These are phyloP conservation scores for Lolium perenne DNA, from an alignment of 176 grass and related monocot species.

Conservation along the genomic window DNA sequence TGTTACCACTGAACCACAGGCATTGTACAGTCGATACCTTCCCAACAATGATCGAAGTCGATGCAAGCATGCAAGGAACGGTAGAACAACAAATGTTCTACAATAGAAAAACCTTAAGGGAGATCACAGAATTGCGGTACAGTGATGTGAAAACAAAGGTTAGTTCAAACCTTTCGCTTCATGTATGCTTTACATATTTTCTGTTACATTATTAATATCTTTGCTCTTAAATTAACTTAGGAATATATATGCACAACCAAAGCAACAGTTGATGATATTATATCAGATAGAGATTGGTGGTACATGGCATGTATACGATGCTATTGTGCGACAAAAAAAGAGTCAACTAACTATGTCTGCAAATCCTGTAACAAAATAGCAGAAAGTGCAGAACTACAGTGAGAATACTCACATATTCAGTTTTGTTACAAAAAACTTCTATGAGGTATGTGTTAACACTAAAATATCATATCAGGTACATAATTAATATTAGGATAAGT, in stretches of 20 bases:
- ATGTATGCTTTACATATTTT: not conserved
- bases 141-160: not conserved
- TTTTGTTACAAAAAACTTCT: not conserved
- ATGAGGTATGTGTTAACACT: not conserved
- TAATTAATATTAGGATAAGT: not conserved
- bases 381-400: not conserved
- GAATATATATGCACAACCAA: not conserved
- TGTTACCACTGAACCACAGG: not conserved
- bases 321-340: not conserved
- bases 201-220: not conserved
- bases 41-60: not conserved
- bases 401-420: not conserved
- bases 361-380: not conserved
- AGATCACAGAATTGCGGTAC: not conserved
- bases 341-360: not conserved
- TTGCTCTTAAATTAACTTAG: not conserved
- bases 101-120: not conserved
- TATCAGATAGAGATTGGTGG: not conserved
- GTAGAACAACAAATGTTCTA: not conserved
- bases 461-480: not conserved
- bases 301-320: not conserved
- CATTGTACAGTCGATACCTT: not conserved
- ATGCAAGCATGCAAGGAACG: not conserved
- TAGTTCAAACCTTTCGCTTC: not conserved
- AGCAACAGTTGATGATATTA: not conserved